Evolutionary conservation across 1,284 basidiomycete species (phyloP).

Genomic region (Quambalaria eucalypti): DNA sequence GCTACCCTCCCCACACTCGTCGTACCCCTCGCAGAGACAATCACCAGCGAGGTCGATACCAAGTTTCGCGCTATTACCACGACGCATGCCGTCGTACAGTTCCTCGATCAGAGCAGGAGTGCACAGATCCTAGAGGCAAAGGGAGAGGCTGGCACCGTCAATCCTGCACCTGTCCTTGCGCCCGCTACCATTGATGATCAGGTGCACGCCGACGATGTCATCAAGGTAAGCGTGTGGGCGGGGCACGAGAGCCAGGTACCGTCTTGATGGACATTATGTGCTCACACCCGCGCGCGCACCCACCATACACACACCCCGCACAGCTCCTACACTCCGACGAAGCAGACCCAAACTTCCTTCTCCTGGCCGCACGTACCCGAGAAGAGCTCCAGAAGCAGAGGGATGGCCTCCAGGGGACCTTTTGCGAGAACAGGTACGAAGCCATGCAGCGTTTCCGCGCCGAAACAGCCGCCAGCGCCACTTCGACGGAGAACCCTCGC

Average conservation of each 20-base stretch:
- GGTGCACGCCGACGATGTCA: conserved; percentile 54
- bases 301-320: no score
- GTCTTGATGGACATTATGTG: neutral
- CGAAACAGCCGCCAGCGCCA: conserved; percentile 54
- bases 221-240: neutral
- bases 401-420: conserved; percentile 43
- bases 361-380: conserved; percentile 42
- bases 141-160: conserved; percentile 58
- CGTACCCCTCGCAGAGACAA: conserved; percentile 66
- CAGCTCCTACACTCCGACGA: conserved; percentile 56
- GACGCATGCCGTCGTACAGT: conserved; percentile 67
- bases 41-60: conserved; percentile 62
- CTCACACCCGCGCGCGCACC: no score
- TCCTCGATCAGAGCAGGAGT: conserved; percentile 60
- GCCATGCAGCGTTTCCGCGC: conserved; percentile 56
- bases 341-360: conserved; percentile 52
- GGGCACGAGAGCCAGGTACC: neutral
- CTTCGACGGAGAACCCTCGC: conserved; percentile 52
- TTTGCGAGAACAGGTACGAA: conserved; percentile 52
- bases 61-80: conserved; percentile 72
- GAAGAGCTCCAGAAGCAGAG: conserved; percentile 30
- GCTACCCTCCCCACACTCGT: conserved; percentile 76
- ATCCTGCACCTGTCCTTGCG: conserved; percentile 66
- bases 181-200: conserved; percentile 70
- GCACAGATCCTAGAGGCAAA: conserved; percentile 55